Evolutionary conservation across 192 early-diverging fungal species (phyloP).

Genomic region (Chytriomyces sp.): DNA sequence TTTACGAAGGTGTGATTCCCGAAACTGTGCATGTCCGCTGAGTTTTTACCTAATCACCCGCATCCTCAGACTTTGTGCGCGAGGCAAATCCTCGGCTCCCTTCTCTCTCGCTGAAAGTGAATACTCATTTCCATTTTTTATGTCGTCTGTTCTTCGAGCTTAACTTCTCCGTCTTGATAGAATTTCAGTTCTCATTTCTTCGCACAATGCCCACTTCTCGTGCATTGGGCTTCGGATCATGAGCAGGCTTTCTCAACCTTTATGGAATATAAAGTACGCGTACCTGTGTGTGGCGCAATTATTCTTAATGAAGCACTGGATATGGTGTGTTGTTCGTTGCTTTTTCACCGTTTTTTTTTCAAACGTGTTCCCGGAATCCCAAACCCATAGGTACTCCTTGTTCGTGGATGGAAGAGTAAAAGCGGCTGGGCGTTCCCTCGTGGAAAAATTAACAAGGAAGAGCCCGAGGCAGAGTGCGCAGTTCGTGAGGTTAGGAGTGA

Average conservation of each 20-base stretch:
- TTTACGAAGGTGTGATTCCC: conserved; percentile 68
- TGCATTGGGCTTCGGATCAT: conserved; percentile 85
- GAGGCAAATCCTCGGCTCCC: conserved; percentile 82
- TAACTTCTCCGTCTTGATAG: conserved; percentile 24
- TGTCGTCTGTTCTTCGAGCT: conserved; percentile 10
- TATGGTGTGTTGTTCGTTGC: conserved; percentile 54
- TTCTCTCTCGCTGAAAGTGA: conserved; percentile 76
- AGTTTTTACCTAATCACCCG: too few relatives aligned
- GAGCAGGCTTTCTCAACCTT: conserved; percentile 90
- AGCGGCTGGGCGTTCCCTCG: conserved; percentile 97
- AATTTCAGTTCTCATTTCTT: conserved; percentile 71
- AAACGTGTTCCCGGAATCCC: too few relatives aligned
- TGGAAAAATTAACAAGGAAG: conserved; percentile 98
- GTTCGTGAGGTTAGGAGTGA: conserved; percentile 71
- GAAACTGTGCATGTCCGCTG: too few relatives aligned
- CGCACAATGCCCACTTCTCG: conserved; percentile 86
- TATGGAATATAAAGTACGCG: conserved; percentile 93
- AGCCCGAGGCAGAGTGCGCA: conserved; percentile 85
- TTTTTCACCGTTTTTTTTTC: background rate
- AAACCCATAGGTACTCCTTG: conserved; percentile 65
- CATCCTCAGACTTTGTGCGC: conserved; percentile 80
- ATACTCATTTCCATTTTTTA: too few relatives aligned
- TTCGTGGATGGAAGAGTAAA: conserved; percentile 89
- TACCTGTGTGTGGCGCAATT: conserved; percentile 98
- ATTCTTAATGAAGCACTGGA: conserved; percentile 82